Conservation (phyloP, 768 basidiomycete species). For the Coprinopsis sp. region DNA sequence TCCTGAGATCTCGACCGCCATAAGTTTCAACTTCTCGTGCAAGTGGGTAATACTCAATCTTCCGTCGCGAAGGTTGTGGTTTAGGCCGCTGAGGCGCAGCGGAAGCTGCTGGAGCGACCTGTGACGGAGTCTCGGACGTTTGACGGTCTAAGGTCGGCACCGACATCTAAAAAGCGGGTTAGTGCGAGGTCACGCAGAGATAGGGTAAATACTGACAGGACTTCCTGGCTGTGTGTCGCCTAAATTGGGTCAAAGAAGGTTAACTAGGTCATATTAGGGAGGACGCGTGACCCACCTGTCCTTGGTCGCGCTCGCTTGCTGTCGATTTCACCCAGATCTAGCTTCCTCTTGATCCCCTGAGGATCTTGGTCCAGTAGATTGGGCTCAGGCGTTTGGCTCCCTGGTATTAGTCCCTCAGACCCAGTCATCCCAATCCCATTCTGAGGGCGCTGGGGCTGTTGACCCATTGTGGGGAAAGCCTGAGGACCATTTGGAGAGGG, state of each 20-base stretch:
- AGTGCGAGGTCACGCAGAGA: conserved; percentile 7
- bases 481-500: conserved; percentile 2
- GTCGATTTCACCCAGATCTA: conserved; percentile 60
- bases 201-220: conserved; percentile 34
- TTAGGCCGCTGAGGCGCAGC: conserved; percentile 33
- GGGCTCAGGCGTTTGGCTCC: conserved; percentile 23
- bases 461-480: conserved; percentile 8
- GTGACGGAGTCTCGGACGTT: conserved; percentile 20
- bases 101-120: conserved; percentile 13
- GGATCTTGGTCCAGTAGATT: conserved; percentile 53
- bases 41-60: conserved; percentile 85
- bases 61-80: conserved; percentile 59
- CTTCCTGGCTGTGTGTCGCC: conserved; percentile 45
- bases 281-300: conserved; percentile 47
- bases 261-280: neutral
- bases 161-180: conserved; percentile 21
- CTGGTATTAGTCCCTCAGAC: conserved; percentile 1
- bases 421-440: conserved; percentile 8
- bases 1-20: conserved; percentile 77
- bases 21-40: conserved; percentile 68
- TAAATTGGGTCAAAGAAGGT: conserved; percentile 9
- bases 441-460: conserved; percentile 12
- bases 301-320: conserved; percentile 69
- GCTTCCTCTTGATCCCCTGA: conserved; percentile 70
- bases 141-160: conserved; percentile 21